A percentile compares a stretch with the other conserved stretches of the same genome.
These are phyloP conservation scores for Triticum dicoccoides DNA, from an alignment of 176 grass and related monocot species.

Conservation along the genomic window DNA sequence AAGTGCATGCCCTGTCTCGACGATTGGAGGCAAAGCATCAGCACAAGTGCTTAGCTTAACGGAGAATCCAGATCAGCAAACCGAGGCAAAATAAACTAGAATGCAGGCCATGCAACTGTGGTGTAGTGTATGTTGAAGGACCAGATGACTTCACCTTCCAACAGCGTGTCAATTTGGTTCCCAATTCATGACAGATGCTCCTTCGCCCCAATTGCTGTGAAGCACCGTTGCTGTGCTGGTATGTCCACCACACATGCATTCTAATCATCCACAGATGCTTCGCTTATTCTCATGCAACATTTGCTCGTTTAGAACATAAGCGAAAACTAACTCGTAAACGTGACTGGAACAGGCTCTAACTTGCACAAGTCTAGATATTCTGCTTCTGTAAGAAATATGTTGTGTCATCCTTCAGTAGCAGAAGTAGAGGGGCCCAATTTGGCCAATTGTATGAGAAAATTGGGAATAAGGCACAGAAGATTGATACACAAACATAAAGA, in stretches of 20 bases:
- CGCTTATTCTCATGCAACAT: background rate
- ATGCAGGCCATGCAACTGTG: background rate
- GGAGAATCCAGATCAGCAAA: background rate
- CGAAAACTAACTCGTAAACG: background rate
- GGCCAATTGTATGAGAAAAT: background rate
- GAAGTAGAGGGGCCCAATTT: background rate
- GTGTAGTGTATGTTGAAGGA: background rate
- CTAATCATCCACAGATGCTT: background rate
- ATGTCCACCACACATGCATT: background rate
- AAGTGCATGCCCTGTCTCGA: conserved; percentile 1
- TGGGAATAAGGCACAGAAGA: background rate
- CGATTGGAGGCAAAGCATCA: background rate
- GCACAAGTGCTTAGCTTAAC: conserved; percentile 5
- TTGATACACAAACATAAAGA: background rate
- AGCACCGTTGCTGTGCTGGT: conserved; percentile 18
- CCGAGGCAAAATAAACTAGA: background rate
- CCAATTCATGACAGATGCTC: background rate
- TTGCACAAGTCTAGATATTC: background rate
- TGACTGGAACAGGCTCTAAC: background rate
- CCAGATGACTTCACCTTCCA: background rate
- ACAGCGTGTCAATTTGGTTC: conserved; percentile 6
- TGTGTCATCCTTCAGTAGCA: background rate
- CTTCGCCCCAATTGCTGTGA: background rate
- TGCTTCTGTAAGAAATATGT: too few relatives aligned
- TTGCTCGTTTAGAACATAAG: background rate